phyloP scores from a whole-genome alignment of 371 early-diverging fungal genomes.

The Encephalitozoon intestinalis region DNA sequence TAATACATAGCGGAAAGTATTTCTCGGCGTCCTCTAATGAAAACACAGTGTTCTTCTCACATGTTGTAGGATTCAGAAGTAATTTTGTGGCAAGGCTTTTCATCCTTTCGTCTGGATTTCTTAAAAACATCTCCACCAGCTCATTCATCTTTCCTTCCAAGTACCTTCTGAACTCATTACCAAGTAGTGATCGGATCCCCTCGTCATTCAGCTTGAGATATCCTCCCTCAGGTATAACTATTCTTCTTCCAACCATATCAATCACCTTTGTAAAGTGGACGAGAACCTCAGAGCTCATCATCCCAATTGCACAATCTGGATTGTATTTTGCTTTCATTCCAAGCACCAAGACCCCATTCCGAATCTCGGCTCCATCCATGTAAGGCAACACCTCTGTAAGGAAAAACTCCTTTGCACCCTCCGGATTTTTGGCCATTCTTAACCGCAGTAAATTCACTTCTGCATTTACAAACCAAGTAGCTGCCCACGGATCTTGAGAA shows the following conservation, averaged over 20 bases:
- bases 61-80: constrained; percentile 5
- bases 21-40: neutral
- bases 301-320: neutral
- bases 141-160: constrained; percentile 32
- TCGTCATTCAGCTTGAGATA: constrained; percentile 22
- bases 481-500: constrained; percentile 26
- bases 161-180: constrained; percentile 37
- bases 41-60: neutral
- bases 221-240: constrained; percentile 27
- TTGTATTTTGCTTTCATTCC: constrained; percentile 15
- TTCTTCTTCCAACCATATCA: constrained; percentile 37
- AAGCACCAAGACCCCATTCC: neutral
- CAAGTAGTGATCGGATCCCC: constrained; percentile 27
- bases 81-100: constrained; percentile 11
- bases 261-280: constrained; percentile 55
- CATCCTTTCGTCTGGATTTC: constrained; percentile 47
- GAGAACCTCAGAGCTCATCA: neutral
- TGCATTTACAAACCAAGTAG: constrained; percentile 50
- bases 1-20: constrained; percentile 58
- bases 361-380: constrained; percentile 1
- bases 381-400: constrained; percentile 30
- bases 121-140: constrained; percentile 4
- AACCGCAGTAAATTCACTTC: constrained; percentile 52
- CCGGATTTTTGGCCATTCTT: constrained; percentile 1
- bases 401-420: constrained; percentile 35